These are phyloP conservation scores for Neonectria neomacrospora DNA, from an alignment of 2,329 filamentous ascomycete genomes.

Conservation along the genomic window DNA sequence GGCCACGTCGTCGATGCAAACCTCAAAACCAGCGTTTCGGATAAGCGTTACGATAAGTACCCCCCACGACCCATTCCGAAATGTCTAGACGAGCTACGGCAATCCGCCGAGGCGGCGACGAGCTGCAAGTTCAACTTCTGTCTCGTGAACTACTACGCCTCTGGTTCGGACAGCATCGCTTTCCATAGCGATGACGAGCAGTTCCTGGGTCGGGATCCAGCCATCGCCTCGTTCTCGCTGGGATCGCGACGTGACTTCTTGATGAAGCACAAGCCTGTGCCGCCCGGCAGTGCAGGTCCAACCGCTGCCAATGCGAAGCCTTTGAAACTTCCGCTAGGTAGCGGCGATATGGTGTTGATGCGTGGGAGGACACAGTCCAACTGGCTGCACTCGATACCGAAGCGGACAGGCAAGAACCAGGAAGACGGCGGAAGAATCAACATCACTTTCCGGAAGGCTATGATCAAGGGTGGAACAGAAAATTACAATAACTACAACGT, in stretches of 20 bases:
- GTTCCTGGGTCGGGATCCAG: slow-evolving; percentile 75
- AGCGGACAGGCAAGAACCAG: slow-evolving; percentile 72
- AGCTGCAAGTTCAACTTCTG: slow-evolving; percentile 80
- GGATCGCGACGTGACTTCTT: slow-evolving; percentile 80
- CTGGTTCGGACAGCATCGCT: slow-evolving; percentile 78
- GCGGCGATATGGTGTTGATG: slow-evolving; percentile 86
- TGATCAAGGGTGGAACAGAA: slow-evolving; percentile 78
- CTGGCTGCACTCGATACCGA: slow-evolving; percentile 84
- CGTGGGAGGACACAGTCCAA: slow-evolving; percentile 77
- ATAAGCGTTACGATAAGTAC: slow-evolving; percentile 66
- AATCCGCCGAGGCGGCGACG: slow-evolving; percentile 72
- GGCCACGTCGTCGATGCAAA: slow-evolving; percentile 58
- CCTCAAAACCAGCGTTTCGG: slow-evolving; percentile 52
- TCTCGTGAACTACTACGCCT: slow-evolving; percentile 86
- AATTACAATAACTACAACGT: slow-evolving; percentile 91
- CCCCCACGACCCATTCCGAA: slow-evolving; percentile 75
- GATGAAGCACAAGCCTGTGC: slow-evolving; percentile 78
- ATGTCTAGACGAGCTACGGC: slow-evolving; percentile 73
- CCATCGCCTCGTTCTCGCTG: slow-evolving; percentile 79
- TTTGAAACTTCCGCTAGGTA: slow-evolving; percentile 65
- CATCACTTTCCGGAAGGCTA: slow-evolving; percentile 79
- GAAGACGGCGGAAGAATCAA: slow-evolving; percentile 75
- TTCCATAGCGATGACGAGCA: slow-evolving; percentile 85
- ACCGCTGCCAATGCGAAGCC: slow-evolving; percentile 48
- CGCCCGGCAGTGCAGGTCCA: slow-evolving; percentile 48